Base-by-base conservation (phyloP, 768 basidiomycete species). In the Zangia roseola region DNA sequence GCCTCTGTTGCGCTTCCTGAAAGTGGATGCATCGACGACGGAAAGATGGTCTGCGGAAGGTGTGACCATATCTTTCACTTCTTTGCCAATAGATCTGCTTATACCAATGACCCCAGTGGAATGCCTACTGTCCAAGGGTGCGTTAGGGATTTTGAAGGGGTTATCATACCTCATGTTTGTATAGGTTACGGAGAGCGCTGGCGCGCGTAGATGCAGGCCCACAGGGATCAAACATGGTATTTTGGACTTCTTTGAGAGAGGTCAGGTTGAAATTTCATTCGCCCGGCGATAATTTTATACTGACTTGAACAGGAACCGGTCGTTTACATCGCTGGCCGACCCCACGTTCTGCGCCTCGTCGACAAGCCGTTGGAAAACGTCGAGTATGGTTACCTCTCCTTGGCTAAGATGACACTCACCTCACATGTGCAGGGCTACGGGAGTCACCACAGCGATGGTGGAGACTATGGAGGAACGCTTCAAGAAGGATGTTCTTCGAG, bases 231-330 rank as follows among this genome's bases (percentile, higher is more conserved):
- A 87, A 90, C 49, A 78, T 67, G 55, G 86, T 94, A 13, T 85
- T 82, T 52, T 98, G 97, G 97, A 97, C 94, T n/a, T 94, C 91
- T 0, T 67, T 99, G 49, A 79, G 97, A 62, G 94, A 97, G 74
- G 91, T 87, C 43, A 48, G 70, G 53, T 43, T 24, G n/a, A 28
- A n/a, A 17, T 25, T 34, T 10, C 30, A 21, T 51, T 16, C 13
- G 6, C 2, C 42, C 31, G 12, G 44, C 6, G 6, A 30, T 37
- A 17, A 30, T 40, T 23, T 6, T 24, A 25, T 24, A 40, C 43
- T 42, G 28, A 46, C 43, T 42, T 23, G 47, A 58, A 7, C 47
- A 91, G 88, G 94, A 97, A 72, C 94, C 94, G 21, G 95, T 98
- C 4, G 76, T 97, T 37, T 97, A 94, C 60, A 78, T 97, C 39